Base-by-base conservation (phyloP, 1,139 yeast genomes). In the Protomyces arabidopsidicola region DNA sequence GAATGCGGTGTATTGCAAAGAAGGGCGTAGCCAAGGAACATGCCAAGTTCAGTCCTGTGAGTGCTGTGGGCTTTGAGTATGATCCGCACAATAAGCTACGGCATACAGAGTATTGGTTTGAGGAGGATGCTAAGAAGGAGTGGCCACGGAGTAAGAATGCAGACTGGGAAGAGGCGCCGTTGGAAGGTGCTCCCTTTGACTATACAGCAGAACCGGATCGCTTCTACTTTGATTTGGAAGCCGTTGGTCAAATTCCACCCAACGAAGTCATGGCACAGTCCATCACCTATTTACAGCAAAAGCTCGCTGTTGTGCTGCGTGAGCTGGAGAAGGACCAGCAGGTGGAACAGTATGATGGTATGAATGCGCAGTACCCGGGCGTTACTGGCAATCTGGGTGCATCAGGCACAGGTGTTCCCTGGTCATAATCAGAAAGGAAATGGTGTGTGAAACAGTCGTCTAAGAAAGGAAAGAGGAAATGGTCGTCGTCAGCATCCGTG, bases 21-120 rank as follows among this genome's bases (percentile, higher is more conserved):
- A 93, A 66, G 65, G 98, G 99, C 53, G 93, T 95, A 67, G 91
- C 98, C 53, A 93, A 95, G 75, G 99, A 93, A 75, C 99, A 93
- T 73, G 97, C 98, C 61, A 93, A 93, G 73, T 93, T 98, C 98
- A 87, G 95, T 5, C 97, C 98, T 1, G 88, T 96, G 70, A 83
- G 97, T 0, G 98, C 98, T n/a, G 82, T 95, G 65, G 98, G 96
- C 27, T 93, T 93, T 72, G 99, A 93, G 76, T 93, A 93, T 73
- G 99, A 93, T 73, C 99, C 99, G n/a, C 93, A 97, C 96, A 93
- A 93, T 76, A 95, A 93, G 77, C 81, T 95, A 70, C 87, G 87
- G 72, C 98, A 93, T 74, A 93, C 98, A 0, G 97, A 90, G 71
- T 88, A 83, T 73, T 93, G 99, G 99, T 90, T 87, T 74, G 98